Percentiles rank a stretch among this genome's conserved stretches.
Conservation (phyloP, 805 yeast genomes). For the Torulaspora maleeae region DNA sequence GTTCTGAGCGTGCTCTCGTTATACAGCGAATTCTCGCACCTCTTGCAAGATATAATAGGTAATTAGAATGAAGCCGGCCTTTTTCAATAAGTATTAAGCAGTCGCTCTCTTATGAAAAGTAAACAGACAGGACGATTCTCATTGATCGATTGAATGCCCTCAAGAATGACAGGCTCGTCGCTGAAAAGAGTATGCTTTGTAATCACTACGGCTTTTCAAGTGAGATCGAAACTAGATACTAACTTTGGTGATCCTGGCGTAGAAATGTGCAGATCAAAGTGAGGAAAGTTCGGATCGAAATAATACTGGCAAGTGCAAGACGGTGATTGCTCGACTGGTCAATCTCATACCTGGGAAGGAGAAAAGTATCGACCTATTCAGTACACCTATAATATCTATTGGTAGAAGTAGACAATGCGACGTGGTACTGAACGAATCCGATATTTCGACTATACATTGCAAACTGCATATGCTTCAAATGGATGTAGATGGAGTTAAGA, state of each 20-base stretch:
- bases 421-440: constrained; percentile 47
- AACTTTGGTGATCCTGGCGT: constrained; percentile 1
- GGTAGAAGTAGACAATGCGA: constrained; percentile 64
- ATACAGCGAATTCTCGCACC: constrained; percentile 22
- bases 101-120: background rate
- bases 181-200: constrained; percentile 13
- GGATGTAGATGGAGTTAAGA: constrained; percentile 32
- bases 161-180: constrained; percentile 1
- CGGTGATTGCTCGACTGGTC: constrained; percentile 22
- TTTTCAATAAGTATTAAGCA: background rate
- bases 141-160: background rate
- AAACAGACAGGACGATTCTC: background rate
- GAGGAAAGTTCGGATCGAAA: constrained; percentile 14
- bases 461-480: constrained; percentile 43
- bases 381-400: constrained; percentile 35
- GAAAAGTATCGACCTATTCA: constrained; percentile 30
- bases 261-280: constrained; percentile 11
- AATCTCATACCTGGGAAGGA: constrained; percentile 35
- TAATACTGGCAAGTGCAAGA: background rate
- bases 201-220: background rate
- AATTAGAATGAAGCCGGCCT: constrained; percentile 10
- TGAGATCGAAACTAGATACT: background rate
- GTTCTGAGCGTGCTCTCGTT: constrained; percentile 32
- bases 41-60: constrained; percentile 22
- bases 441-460: constrained; percentile 65